Conservation (phyloP, 139 green algal species). For the Chlamydomonas applanata region DNA sequence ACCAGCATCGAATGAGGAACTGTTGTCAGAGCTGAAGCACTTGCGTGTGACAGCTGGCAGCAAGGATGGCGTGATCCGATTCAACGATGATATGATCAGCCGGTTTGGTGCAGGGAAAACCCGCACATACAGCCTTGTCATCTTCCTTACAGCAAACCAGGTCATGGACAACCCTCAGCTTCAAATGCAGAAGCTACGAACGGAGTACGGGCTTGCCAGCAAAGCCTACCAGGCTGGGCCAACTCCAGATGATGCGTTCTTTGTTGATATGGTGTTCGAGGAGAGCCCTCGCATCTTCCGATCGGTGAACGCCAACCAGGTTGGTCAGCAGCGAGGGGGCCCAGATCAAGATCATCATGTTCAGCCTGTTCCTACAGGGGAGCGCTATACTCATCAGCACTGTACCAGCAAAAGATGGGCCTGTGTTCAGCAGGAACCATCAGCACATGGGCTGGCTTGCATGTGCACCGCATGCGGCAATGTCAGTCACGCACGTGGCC, state of each 20-base stretch:
- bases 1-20: neutral
- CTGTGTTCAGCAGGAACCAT: too few species aligned
- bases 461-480: too few species aligned
- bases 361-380: too few species aligned
- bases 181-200: neutral
- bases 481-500: too few species aligned
- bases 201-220: slow-evolving; percentile 1
- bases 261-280: slow-evolving; percentile 8
- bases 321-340: neutral
- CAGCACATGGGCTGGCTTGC: too few species aligned
- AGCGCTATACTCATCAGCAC: too few species aligned
- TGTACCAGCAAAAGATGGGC: too few species aligned
- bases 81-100: neutral
- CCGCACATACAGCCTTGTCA: neutral
- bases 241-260: slow-evolving; percentile 2
- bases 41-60: neutral
- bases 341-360: too few species aligned
- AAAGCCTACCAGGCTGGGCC: neutral
- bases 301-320: neutral
- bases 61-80: slow-evolving; percentile 5
- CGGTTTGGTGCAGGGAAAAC: neutral
- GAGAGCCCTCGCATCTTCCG: slow-evolving; percentile 6
- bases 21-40: neutral
- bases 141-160: slow-evolving; percentile 4
- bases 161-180: slow-evolving; percentile 2